Evolutionary conservation across 805 yeast genomes (phyloP).

Genomic region (Soucietia sequanensis): DNA sequence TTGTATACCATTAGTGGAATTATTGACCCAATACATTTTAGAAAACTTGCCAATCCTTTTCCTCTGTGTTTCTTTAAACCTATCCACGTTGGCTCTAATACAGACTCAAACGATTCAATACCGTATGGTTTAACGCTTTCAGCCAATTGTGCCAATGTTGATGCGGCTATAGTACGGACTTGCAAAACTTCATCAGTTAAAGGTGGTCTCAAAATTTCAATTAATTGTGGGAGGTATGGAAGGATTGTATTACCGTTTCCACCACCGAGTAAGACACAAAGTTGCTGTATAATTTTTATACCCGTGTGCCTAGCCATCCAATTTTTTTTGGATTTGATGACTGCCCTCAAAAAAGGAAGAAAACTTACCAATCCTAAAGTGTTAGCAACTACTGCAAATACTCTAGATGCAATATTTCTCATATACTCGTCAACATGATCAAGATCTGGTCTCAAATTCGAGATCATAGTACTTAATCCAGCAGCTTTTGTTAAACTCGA

Average conservation of each 20-base stretch:
- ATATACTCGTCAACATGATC: conserved; percentile 81
- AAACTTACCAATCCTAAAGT: conserved; percentile 71
- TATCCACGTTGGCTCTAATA: conserved; percentile 75
- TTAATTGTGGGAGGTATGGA: conserved; percentile 68
- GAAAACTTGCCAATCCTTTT: conserved; percentile 66
- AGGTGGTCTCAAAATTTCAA: conserved; percentile 57
- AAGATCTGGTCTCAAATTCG: conserved; percentile 76
- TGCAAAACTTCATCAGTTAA: conserved; percentile 66
- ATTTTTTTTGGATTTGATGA: conserved; percentile 68
- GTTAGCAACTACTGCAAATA: conserved; percentile 80
- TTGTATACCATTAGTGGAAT: conserved; percentile 77
- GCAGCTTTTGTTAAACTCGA: conserved; percentile 75
- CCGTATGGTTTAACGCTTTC: conserved; percentile 86
- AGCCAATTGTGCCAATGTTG: conserved; percentile 71
- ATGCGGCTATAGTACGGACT: conserved; percentile 69
- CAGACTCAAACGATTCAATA: conserved; percentile 75
- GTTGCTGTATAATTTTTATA: conserved; percentile 69
- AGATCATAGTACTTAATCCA: conserved; percentile 78
- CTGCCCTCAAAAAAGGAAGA: conserved; percentile 80
- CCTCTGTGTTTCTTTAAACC: conserved; percentile 81
- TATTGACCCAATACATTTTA: conserved; percentile 74
- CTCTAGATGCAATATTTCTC: conserved; percentile 70
- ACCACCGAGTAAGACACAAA: conserved; percentile 65
- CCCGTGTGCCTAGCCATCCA: conserved; percentile 89
- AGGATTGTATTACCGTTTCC: conserved; percentile 53